Evolutionary conservation across 768 basidiomycete genomes (phyloP), one percentile per base, ranked within the genome.

Genomic region (Boletus rubropictus): DNA sequence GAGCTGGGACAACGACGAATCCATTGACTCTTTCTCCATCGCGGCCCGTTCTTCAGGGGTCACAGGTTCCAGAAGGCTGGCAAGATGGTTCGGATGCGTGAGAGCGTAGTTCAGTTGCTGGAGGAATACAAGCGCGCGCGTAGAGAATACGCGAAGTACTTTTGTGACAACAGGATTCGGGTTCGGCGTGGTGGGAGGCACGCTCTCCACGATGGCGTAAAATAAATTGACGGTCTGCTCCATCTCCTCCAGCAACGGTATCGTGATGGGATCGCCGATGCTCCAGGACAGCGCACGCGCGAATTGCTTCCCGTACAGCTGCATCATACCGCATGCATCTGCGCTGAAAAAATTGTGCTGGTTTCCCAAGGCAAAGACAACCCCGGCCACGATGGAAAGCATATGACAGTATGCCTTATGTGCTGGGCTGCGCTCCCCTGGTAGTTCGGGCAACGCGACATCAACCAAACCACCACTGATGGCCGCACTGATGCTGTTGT

Each of bases 101-200:
- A 95, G 74, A 0, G 89, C 87, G 54, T 93, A 92, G 64, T 92
- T 93, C 51, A 96, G 68, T 53, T 92, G 87, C 59, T 92, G 90
- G 1, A 96, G 72, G 21, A 95, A 78, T 27, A 80, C 71, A 17
- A 93, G 67, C 0, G 85, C 82, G 50, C 80, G 80, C 1, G 72
- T 72, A 3, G 82, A 79, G 63, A 89, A 92, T 15, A 79, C 79
- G 1, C 75, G 73, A 35, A 92, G 72, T 6, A 90, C 78, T 54
- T 79, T 81, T 43, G 75, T 75, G 15, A 82, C 74, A 3, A 76
- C 76, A 37, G 79, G 73, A 38, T 62, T 62, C 7, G 54, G 48
- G 25, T 42, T 65, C 34, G 52, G 36, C 10, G 50, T 39, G 7
- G 43, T 31, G 6, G 57, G 44, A 10, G 55, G 61, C 3, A 51